Base-by-base conservation (phyloP, 805 yeast species). In the Candida xyloterini region DNA sequence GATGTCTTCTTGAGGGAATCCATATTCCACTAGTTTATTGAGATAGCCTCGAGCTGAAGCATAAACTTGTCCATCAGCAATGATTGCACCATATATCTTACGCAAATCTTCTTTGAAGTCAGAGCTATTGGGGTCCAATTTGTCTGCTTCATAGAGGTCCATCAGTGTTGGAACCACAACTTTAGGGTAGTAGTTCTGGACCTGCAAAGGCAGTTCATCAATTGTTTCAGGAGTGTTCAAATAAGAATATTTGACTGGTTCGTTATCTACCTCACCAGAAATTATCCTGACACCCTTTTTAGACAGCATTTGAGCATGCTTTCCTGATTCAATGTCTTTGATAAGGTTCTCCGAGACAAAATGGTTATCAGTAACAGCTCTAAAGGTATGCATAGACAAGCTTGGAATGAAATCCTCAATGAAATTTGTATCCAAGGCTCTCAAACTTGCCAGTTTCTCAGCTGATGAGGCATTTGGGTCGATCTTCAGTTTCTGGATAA, bases 341-440 rank as follows among this genome's bases (percentile, higher is more conserved):
- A 68, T 46, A 16, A 68, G 33, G 8, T 46, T 42, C 4, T 54
- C 36, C 1, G 64, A 40, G 10, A 69, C 60, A 51, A 69, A 66
- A 36, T 65, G 53, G 28, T 55, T 60, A 46, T 68, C 73, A 1
- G 70, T 59, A 16, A 64, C 64, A 8, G 71, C 71, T 48, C 73
- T 54, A 46, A 67, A 69, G 7, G 46, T 52, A 26, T 43, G 55
- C 33, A 44, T 35, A 18, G 38, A 40, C 16, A 51, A 29, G 16
- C 43, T 40, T 15, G 55, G 53, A n/a, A 51, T 42, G 29, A 48
- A 51, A n/a, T 48, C 52, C 33, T 52, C 55, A 27, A 49, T 38
- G 35, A 47, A 44, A 11, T 18, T 35, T 4, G 41, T n/a, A 14
- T 27, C 33, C 13, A 41, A 11, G 3, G 15, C 13, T 33, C 47